Evolutionary conservation across 2,329 filamentous ascomycete species (phyloP).

Genomic region (Cladosporium cucumerinum): DNA sequence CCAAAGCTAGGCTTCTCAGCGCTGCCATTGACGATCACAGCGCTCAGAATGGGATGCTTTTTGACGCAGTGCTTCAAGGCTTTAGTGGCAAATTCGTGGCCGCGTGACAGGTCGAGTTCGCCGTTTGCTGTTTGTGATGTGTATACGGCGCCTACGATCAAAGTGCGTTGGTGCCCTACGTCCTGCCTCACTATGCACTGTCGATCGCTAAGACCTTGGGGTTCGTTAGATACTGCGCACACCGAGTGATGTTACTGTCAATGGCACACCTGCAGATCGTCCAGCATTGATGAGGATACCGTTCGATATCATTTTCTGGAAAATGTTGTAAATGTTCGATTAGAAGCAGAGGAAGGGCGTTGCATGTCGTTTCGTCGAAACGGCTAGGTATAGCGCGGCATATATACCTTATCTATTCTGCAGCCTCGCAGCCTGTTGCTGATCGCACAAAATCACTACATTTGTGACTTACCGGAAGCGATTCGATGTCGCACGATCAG

Average conservation of each 20-base stretch:
- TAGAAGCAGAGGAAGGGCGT: background rate
- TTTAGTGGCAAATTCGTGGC: conserved; percentile 4
- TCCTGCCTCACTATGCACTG: conserved; percentile 43
- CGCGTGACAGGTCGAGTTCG: conserved; percentile 19
- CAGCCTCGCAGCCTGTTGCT: background rate
- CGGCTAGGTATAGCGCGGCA: background rate
- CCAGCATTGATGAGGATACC: background rate
- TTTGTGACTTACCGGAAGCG: background rate
- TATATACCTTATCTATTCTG: background rate
- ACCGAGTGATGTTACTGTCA: background rate
- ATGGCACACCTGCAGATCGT: background rate
- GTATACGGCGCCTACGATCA: conserved; percentile 40
- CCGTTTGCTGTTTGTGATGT: conserved; percentile 17
- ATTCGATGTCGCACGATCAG: background rate
- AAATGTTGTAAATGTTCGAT: background rate
- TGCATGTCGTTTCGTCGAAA: background rate
- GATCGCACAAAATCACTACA: background rate
- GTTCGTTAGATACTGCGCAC: background rate
- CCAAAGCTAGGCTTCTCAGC: conserved; percentile 39
- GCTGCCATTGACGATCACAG: conserved; percentile 36
- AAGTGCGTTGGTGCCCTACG: conserved; percentile 40
- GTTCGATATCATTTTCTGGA: background rate
- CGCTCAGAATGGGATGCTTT: conserved; percentile 39
- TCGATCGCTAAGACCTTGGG: conserved; percentile 40
- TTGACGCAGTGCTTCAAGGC: conserved; percentile 40